These are phyloP conservation scores for Fraxinus xanthoxyloides DNA, from an alignment of 305 asterid species.

Conservation along the genomic window DNA sequence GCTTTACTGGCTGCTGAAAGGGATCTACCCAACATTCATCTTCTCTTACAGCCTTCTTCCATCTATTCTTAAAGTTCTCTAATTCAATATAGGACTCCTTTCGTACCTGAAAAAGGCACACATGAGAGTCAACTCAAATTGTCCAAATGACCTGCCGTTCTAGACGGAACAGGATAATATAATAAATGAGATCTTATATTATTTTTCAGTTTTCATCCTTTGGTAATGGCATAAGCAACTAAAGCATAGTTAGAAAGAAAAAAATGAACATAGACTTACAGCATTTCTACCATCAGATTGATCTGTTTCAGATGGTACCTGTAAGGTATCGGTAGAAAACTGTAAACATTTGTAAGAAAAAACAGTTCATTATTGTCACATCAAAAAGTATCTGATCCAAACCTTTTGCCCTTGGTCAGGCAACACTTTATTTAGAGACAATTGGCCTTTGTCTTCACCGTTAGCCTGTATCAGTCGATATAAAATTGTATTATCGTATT, in stretches of 20 bases:
- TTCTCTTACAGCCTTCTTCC: conserved; percentile 64
- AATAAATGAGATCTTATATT: background rate
- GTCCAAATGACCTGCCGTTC: background rate
- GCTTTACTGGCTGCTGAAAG: conserved; percentile 31
- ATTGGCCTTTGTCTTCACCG: conserved; percentile 22
- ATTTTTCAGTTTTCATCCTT: background rate
- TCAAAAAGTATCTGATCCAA: background rate
- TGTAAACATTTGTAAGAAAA: background rate
- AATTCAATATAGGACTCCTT: conserved; percentile 49
- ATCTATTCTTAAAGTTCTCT: conserved; percentile 58
- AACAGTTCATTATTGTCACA: background rate
- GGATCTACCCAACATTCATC: conserved; percentile 75
- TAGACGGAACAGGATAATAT: background rate
- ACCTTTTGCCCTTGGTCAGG: conserved; percentile 25
- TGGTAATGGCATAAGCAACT: background rate
- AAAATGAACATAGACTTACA: conserved; percentile 36
- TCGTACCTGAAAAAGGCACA: conserved; percentile 40
- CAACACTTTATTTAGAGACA: conserved; percentile 17
- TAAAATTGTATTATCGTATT: background rate
- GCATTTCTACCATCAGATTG: conserved; percentile 49
- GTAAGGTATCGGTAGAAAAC: conserved; percentile 13
- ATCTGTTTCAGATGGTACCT: conserved; percentile 31
- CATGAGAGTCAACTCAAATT: background rate
- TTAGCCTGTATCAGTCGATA: conserved; percentile 25
- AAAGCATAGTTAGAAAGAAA: background rate